Conservation (phyloP, 2,329 filamentous ascomycete genomes). For the Cladosporium austrohemisphaericum region DNA sequence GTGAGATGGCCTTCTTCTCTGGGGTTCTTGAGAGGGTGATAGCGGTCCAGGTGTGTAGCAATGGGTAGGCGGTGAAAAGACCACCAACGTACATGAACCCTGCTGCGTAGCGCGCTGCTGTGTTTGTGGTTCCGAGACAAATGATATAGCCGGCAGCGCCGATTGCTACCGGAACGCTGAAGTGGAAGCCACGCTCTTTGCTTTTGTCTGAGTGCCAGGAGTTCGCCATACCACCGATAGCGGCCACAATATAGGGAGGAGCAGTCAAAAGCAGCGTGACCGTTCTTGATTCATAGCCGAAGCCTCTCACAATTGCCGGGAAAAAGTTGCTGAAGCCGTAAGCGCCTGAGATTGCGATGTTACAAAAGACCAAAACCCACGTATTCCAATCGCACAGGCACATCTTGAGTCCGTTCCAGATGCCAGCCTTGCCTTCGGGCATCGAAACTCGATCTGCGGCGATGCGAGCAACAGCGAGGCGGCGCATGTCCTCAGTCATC, state of each 20-base stretch:
- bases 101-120: slow-evolving; percentile 23
- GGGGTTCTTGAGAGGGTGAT: slow-evolving; percentile 34
- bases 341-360: background rate
- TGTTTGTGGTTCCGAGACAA: background rate
- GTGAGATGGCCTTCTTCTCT: slow-evolving; percentile 45
- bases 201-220: slow-evolving; percentile 34
- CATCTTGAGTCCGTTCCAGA: slow-evolving; percentile 36
- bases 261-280: slow-evolving; percentile 34
- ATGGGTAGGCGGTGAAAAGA: slow-evolving; percentile 33
- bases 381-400: slow-evolving; percentile 37
- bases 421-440: slow-evolving; percentile 39
- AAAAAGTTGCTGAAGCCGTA: slow-evolving; percentile 22
- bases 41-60: slow-evolving; percentile 37
- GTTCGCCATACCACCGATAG: slow-evolving; percentile 26
- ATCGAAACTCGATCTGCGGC: slow-evolving; percentile 36
- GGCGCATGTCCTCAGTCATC: slow-evolving; percentile 49
- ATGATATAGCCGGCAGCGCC: background rate
- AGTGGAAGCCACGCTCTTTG: slow-evolving; percentile 39
- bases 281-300: slow-evolving; percentile 36
- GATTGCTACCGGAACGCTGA: background rate
- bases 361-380: slow-evolving; percentile 38
- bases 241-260: slow-evolving; percentile 27
- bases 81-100: slow-evolving; percentile 34
- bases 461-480: slow-evolving; percentile 41
- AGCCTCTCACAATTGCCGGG: slow-evolving; percentile 34